Evolutionary conservation across 441 rosid species (phyloP), one percentile per base, ranked within the genome.

Genomic region (Eruca vesicaria): DNA sequence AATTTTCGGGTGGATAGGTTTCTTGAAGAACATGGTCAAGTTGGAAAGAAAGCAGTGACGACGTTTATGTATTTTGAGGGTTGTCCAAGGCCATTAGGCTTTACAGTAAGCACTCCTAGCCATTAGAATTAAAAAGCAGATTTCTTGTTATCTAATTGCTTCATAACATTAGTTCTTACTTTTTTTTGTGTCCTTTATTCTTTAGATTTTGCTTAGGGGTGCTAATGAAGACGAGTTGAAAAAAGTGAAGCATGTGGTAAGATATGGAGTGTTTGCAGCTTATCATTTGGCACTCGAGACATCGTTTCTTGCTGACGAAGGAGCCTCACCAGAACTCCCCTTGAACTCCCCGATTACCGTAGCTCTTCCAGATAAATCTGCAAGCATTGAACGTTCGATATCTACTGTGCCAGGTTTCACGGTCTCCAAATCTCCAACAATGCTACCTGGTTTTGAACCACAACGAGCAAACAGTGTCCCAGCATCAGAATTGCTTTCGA

Each of bases 231-330:
- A 89, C 26, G 97, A 93, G 78, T 79, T 96, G 86, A 96, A 92
- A 87, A 96, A 92, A 82, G 94, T 96, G 78, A 96, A 96, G 87
- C 98, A 92, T 79, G 98, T 96, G 60, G 90, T 92, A 68, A 97
- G 92, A 56, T 96, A 96, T 83, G 99, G 99, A 78, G 86, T 96
- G 75, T 96, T 96, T 81, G 99, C 99, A 41, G 99, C 99, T 58
- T 93, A 96, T 84, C 99, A 96, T 83, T 76, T 96, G 86, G 99
- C 96, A 68, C 66, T 88, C 65, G 98, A 93, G 86, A 96, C 98
- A 48, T 96, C 97, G 35, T 96, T 96, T 79, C 94, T 96, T 72
- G 99, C 98, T 50, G 99, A 96, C 79, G 99, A 96, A 86, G 93
- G 99, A 58, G 99, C 99, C 31, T 79, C 94, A 58, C 99, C 98